Percentiles rank a stretch among this genome's conserved stretches.
These are phyloP conservation scores for Paecilomyces sp. DNA, from an alignment of 2,329 filamentous ascomycete species.

Conservation along the genomic window DNA sequence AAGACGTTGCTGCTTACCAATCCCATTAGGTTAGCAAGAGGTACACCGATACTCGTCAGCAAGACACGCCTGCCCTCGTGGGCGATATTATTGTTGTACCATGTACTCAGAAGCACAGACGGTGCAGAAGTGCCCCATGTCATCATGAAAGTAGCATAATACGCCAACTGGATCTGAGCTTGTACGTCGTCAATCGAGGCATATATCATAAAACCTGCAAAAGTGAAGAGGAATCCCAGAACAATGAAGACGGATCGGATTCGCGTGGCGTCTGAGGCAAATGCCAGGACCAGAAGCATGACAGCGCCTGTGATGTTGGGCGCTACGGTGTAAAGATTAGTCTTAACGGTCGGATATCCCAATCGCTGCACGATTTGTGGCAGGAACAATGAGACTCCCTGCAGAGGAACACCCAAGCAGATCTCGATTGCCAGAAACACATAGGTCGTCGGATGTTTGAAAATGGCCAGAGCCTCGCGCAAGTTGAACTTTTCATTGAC, in stretches of 20 bases:
- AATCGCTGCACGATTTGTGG: slow-evolving; percentile 51
- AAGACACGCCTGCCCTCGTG: slow-evolving; percentile 66
- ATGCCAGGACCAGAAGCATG: slow-evolving; percentile 66
- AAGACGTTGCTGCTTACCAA: slow-evolving; percentile 64
- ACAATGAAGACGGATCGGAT: slow-evolving; percentile 68
- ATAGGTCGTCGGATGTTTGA: slow-evolving; percentile 49
- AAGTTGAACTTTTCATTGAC: slow-evolving; percentile 52
- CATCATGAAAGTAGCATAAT: slow-evolving; percentile 77
- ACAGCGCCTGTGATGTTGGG: slow-evolving; percentile 69
- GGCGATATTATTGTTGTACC: slow-evolving; percentile 80
- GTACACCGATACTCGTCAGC: slow-evolving; percentile 65
- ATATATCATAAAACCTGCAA: slow-evolving; percentile 72
- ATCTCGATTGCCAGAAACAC: slow-evolving; percentile 51
- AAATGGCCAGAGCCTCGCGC: slow-evolving; percentile 45
- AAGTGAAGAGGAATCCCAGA: slow-evolving; percentile 65
- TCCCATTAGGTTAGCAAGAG: slow-evolving; percentile 70
- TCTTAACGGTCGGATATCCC: slow-evolving; percentile 52
- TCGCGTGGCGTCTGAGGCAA: slow-evolving; percentile 59
- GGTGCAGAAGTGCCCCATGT: slow-evolving; percentile 71
- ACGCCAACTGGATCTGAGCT: slow-evolving; percentile 57
- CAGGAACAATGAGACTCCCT: slow-evolving; percentile 51
- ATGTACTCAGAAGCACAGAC: slow-evolving; percentile 58
- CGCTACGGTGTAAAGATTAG: slow-evolving; percentile 75
- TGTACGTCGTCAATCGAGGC: slow-evolving; percentile 60
- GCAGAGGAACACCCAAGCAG: slow-evolving; percentile 53